Evolutionary conservation across 2,329 filamentous ascomycete species (phyloP).

Genomic region (Hypocreales sp.): DNA sequence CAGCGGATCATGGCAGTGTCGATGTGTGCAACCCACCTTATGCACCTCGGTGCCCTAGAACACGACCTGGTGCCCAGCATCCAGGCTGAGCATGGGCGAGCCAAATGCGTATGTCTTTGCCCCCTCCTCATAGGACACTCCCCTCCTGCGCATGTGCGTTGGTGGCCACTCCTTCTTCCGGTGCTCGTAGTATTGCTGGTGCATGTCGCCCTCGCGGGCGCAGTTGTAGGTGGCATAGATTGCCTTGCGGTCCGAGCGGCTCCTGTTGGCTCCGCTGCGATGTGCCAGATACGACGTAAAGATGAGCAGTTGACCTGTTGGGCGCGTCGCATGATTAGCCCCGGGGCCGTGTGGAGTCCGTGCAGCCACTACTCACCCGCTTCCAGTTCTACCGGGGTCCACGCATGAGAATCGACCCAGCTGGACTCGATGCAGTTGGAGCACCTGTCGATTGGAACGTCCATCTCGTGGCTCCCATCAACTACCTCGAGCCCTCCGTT

Average conservation of each 20-base stretch:
- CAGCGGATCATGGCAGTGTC: too few relatives aligned
- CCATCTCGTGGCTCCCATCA: slow-evolving; percentile 5
- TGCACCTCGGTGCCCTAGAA: too few relatives aligned
- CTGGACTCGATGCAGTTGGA: slow-evolving; percentile 6
- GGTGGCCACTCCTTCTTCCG: slow-evolving; percentile 6
- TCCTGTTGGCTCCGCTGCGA: slow-evolving; percentile 6
- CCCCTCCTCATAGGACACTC: slow-evolving; percentile 4
- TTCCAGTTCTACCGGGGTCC: slow-evolving; percentile 6
- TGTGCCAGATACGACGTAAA: slow-evolving; percentile 8
- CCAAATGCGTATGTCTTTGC: slow-evolving; percentile 6
- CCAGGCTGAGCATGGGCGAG: slow-evolving; percentile 7
- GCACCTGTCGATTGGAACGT: slow-evolving; percentile 4
- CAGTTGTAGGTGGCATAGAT: slow-evolving; percentile 8
- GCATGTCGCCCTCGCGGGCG: slow-evolving; percentile 6
- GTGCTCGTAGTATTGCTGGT: slow-evolving; percentile 7
- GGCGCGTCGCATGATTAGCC: too few relatives aligned
- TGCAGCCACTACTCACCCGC: slow-evolving; percentile 5
- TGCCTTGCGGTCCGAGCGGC: slow-evolving; percentile 5
- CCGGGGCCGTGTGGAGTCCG: too few relatives aligned
- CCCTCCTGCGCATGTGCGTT: slow-evolving; percentile 7
- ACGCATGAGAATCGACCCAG: slow-evolving; percentile 5
- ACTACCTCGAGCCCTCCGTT: slow-evolving; percentile 8
- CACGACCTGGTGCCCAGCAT: slow-evolving; percentile 5
- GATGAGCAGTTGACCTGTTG: slow-evolving; percentile 6
- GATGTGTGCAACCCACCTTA: too few relatives aligned